Base-by-base conservation (phyloP, 169 alveolate species). In the Fabrea salina region DNA sequence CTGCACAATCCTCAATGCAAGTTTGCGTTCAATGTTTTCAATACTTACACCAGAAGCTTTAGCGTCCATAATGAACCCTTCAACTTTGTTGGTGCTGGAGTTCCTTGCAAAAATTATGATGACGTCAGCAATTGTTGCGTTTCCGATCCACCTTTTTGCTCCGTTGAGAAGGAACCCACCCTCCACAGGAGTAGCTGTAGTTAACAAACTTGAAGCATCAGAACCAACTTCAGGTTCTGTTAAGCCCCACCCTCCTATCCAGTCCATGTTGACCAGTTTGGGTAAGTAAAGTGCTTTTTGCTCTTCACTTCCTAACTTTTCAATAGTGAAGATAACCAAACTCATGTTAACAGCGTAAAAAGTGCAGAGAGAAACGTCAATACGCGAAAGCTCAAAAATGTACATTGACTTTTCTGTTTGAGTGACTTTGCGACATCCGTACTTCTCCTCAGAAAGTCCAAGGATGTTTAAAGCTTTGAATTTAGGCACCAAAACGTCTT, bases 91-190 rank as follows among this genome's bases (percentile, higher is more conserved):
- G 39, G 84, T 87, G 6, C 75, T 82, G 6, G 47, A 74, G 27
- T 88, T 89, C 41, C 87, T 75, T 16, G 97, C 97, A 92, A 92
- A 94, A 11, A 91, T 86, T 11, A 92, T 80, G 47, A 85, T 71
- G 25, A 87, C 39, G 54, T 89, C 95, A 25, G 92, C 51, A 32
- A 64, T 72, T 32, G 82, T 82, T 4, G 94, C 96, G 59, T 90
- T 92, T 6, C 97, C 96, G 25, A 91, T 86, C 97, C 97, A 94
- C 53, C 93, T 89, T 43, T 94, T 94, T 40, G 41, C 68, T 0
- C 97, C 97, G 58, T 84, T 94, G 16, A 94, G 41, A 0, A 90
- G 5, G 70, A 76, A 94, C 0, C 97, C 96, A 39, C 88, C 96
- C 41, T 87, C 87, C 4, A 83, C 91, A 54, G 82, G 85, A 43